Base-by-base conservation (phyloP, 768 basidiomycete species). In the Pleurotus eryngii region DNA sequence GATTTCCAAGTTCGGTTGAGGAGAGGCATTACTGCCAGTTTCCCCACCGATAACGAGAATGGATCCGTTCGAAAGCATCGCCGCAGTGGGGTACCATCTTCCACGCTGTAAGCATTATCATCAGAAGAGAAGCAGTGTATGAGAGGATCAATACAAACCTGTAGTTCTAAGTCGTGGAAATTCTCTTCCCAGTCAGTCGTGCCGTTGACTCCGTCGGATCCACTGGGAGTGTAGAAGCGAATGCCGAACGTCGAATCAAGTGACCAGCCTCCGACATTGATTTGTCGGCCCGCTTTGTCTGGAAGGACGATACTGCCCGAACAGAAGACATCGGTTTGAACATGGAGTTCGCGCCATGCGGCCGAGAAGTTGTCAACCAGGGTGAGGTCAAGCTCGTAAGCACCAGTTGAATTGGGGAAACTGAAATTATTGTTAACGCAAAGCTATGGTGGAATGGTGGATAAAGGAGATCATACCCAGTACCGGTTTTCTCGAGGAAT, bases 141-240 rank as follows among this genome's bases (percentile, higher is more conserved):
- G 51, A 46, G 46, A 20, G 49, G 3, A 18, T 3, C 9, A 15
- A 35, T 53, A 27, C 18, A 20, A 27, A 86, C 86, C 78, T 90
- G 89, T 22, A 91, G 75, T 2, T 70, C 60, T 2, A 92, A 74
- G 39, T 78, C 76, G 0, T 79, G 59, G 39, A 72, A 74, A 60
- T 91, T 82, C 67, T 92, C 90, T 67, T 92, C 80, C 90, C 90
- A 92, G 62, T 92, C 87, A 54, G 83, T 85, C 4, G 87, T 90
- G 5, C 83, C 82, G 59, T 89, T 89, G 26, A 84, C 81, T 0
- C 90, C 90, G 3, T 80, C 70, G 1, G 65, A 71, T 22, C 90
- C 90, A 62, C 86, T 79, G 0, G 90, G 90, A 0, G 82, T 82
- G 59, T 89, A 92, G 14, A 92, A 68, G 26, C 90, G 80, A 27